phyloP scores from a whole-genome alignment of 192 early-diverging fungal genomes.

The Mortierella hygrophila region DNA sequence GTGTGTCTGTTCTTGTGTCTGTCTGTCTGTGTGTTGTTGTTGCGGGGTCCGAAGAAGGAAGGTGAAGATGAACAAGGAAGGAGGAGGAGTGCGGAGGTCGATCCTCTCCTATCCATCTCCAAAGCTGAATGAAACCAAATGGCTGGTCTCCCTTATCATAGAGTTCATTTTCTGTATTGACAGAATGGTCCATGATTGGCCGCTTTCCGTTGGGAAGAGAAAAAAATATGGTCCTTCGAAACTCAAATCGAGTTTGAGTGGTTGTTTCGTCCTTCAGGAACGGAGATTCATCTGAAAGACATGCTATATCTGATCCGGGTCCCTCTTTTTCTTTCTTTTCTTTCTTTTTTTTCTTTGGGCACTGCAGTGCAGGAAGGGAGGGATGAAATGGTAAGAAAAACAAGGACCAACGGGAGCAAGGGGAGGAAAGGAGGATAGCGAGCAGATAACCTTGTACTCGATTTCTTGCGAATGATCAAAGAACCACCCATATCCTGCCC shows the following conservation, averaged over 20 bases:
- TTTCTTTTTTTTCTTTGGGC: background rate
- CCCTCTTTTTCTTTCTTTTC: background rate
- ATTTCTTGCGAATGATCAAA: background rate
- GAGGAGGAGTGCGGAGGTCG: background rate
- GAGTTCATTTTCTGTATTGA: background rate
- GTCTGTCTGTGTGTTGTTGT: background rate
- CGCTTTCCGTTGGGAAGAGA: background rate
- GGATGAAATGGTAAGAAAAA: background rate
- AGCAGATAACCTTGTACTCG: background rate
- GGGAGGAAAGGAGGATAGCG: background rate
- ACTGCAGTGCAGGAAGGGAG: background rate
- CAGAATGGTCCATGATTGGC: background rate
- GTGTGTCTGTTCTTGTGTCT: background rate
- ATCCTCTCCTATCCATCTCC: background rate
- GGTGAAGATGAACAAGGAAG: background rate
- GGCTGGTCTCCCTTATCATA: background rate
- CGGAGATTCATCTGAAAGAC: conserved; percentile 1
- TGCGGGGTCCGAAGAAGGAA: background rate
- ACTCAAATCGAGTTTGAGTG: conserved; percentile 8
- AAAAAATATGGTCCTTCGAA: background rate
- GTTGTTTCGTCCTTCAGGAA: background rate
- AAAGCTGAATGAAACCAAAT: background rate
- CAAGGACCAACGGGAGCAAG: background rate
- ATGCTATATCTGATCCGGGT: conserved; percentile 1
- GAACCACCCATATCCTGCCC: background rate